Evolutionary conservation across 2,329 filamentous ascomycete species (phyloP).

Genomic region (Pseudogymnoascus sp.): DNA sequence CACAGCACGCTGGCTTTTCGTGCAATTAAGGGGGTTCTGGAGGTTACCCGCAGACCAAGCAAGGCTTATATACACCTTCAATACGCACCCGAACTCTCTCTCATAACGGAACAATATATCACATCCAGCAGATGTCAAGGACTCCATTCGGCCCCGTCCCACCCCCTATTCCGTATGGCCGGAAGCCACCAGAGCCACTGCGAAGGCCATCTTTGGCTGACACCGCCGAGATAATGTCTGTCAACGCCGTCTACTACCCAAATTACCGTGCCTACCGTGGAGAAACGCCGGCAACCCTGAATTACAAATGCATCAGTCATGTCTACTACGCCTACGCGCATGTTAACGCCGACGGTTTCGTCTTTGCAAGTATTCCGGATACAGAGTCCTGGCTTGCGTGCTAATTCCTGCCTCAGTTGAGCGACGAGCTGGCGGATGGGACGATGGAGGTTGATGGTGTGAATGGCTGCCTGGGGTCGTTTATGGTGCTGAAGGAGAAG

Average conservation of each 20-base stretch:
- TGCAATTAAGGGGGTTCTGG: not conserved
- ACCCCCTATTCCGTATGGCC: conserved; percentile 22
- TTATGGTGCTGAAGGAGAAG: conserved; percentile 63
- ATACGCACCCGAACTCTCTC: not conserved
- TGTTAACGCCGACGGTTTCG: conserved; percentile 61
- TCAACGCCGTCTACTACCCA: conserved; percentile 79
- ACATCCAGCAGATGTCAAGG: conserved; percentile 18
- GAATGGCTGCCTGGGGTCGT: conserved; percentile 62
- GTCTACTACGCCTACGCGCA: conserved; percentile 79
- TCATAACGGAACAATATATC: not conserved
- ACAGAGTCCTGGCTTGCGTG: conserved; percentile 5
- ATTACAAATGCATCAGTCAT: conserved; percentile 69
- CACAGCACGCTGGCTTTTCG: not conserved
- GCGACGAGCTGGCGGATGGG: conserved; percentile 70
- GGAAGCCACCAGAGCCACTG: conserved; percentile 18
- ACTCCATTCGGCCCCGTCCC: conserved; percentile 19
- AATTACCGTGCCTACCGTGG: conserved; percentile 67
- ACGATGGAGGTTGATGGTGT: conserved; percentile 64
- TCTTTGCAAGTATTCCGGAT: conserved; percentile 54
- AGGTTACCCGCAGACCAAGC: not conserved
- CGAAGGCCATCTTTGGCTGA: conserved; percentile 27
- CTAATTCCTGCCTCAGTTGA: conserved; percentile 45
- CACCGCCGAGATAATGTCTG: conserved; percentile 43
- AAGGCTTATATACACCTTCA: conserved; percentile 2
- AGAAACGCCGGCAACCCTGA: conserved; percentile 64